Evolutionary conservation across 1,284 basidiomycete genomes (phyloP).

Genomic region (Sporisorium iseilematis-ciliati): DNA sequence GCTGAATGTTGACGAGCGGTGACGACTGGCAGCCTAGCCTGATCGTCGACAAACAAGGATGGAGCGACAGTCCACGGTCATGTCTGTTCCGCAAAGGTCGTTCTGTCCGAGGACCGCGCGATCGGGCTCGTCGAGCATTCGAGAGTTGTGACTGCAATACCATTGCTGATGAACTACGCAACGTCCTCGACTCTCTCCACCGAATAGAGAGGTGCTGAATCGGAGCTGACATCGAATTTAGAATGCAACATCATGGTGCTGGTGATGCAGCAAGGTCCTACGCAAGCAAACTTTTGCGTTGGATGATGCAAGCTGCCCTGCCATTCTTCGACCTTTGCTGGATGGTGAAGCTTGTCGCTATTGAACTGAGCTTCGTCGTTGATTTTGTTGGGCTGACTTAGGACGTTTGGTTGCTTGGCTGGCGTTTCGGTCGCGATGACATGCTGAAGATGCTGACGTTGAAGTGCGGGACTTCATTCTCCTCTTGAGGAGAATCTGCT

Average conservation of each 20-base stretch:
- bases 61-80: neutral
- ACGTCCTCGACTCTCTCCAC: too few relatives aligned
- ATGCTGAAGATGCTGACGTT: neutral
- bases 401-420: neutral
- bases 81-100: neutral
- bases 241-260: neutral
- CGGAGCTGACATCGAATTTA: neutral
- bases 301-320: neutral
- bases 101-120: neutral
- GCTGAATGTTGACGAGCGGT: neutral
- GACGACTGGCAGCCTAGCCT: neutral
- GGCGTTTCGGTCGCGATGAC: neutral
- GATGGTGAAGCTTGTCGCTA: too few relatives aligned
- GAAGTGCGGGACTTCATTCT: neutral
- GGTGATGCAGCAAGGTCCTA: neutral
- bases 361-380: neutral
- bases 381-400: neutral
- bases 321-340: neutral
- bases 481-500: neutral
- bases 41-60: too few relatives aligned
- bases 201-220: neutral
- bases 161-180: too few relatives aligned
- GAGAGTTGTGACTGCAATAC: too few relatives aligned
- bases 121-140: too few relatives aligned
- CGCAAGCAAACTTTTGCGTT: neutral